A percentile compares a stretch with the other conserved stretches of the same genome.
phyloP scores from a whole-genome alignment of 1,284 basidiomycete species.

The Rhodotorula sp. region DNA sequence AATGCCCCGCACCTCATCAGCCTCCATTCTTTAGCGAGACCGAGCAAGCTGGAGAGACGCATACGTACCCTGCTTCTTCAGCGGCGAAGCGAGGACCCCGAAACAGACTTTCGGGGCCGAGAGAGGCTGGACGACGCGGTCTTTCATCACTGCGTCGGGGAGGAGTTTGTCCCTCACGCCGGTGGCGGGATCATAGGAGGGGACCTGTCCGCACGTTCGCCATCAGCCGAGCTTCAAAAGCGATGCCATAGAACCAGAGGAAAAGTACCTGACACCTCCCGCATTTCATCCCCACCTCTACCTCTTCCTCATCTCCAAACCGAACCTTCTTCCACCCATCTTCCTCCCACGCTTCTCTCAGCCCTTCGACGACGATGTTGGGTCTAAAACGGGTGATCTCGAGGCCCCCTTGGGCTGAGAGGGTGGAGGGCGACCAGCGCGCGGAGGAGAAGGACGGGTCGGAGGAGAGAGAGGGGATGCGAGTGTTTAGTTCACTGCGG shows the following conservation, averaged over 20 bases:
- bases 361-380: conserved; percentile 22
- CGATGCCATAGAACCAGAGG: background rate
- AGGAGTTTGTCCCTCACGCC: conserved; percentile 24
- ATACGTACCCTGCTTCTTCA: conserved; percentile 2
- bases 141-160: conserved; percentile 28
- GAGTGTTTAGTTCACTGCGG: conserved; percentile 19
- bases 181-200: conserved; percentile 24
- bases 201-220: conserved; percentile 3
- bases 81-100: conserved; percentile 19
- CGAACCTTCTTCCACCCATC: conserved; percentile 29
- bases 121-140: conserved; percentile 10
- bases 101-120: conserved; percentile 19
- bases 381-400: conserved; percentile 23
- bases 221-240: background rate
- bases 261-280: conserved; percentile 20
- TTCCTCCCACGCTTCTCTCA: conserved; percentile 16
- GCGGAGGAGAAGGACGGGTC: background rate
- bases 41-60: background rate
- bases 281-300: conserved; percentile 24
- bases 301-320: conserved; percentile 10
- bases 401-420: conserved; percentile 5
- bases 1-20: background rate
- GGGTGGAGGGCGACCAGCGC: conserved; percentile 1
- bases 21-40: background rate
- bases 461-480: conserved; percentile 7